Evolutionary conservation across 331 rosid species (phyloP).

Genomic region (Quercus lobata): DNA sequence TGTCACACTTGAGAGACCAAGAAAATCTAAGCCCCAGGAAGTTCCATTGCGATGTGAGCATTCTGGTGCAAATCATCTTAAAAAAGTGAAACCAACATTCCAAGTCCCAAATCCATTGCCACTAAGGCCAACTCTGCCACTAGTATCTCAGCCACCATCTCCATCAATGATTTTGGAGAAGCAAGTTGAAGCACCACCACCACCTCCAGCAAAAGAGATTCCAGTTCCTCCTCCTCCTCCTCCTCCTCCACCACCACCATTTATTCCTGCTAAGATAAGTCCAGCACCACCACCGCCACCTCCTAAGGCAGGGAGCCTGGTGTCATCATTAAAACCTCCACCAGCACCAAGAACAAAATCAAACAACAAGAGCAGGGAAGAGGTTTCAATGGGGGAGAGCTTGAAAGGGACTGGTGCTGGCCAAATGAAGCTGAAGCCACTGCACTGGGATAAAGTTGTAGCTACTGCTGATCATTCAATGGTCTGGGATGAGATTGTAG

Average conservation of each 20-base stretch:
- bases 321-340: slow-evolving; percentile 34
- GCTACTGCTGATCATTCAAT: slow-evolving; percentile 58
- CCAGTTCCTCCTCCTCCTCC: slow-evolving; percentile 6
- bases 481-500: slow-evolving; percentile 59
- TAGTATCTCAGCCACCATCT: neutral
- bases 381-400: slow-evolving; percentile 18
- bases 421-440: slow-evolving; percentile 46
- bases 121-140: neutral
- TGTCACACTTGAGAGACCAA: slow-evolving; percentile 19
- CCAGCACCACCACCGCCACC: slow-evolving; percentile 29
- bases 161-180: slow-evolving; percentile 28
- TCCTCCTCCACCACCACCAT: neutral
- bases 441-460: slow-evolving; percentile 58
- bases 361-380: slow-evolving; percentile 15
- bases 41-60: slow-evolving; percentile 20
- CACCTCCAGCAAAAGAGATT: slow-evolving; percentile 5
- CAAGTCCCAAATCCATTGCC: neutral
- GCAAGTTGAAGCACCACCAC: slow-evolving; percentile 22
- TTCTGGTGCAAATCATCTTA: slow-evolving; percentile 3
- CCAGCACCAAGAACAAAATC: slow-evolving; percentile 36
- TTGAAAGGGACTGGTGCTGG: slow-evolving; percentile 23
- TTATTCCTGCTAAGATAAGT: neutral
- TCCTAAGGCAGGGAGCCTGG: slow-evolving; percentile 22
- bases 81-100: slow-evolving; percentile 12
- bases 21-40: slow-evolving; percentile 10